A percentile compares a stretch with the other conserved stretches of the same genome.
phyloP scores from a whole-genome alignment of 1,139 yeast species.

The Ogataea hybrid region DNA sequence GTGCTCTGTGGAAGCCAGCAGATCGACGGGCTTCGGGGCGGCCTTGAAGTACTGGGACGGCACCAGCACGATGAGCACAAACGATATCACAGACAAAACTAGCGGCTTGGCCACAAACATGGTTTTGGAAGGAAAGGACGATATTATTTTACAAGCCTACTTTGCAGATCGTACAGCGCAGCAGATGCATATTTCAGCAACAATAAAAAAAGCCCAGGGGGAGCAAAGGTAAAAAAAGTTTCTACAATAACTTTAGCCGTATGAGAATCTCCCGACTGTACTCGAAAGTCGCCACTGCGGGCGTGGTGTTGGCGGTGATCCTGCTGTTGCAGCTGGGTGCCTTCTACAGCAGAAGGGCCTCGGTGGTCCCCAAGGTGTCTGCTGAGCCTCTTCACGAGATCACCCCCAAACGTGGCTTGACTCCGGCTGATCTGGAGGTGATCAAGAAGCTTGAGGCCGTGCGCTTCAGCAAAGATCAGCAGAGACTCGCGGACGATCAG shows the following conservation, averaged over 20 bases:
- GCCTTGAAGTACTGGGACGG: background rate
- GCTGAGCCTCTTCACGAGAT: background rate
- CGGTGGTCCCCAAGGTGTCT: background rate
- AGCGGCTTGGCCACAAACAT: background rate
- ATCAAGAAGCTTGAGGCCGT: conserved; percentile 5
- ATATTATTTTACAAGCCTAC: background rate
- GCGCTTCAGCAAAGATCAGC: conserved; percentile 11
- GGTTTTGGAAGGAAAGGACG: background rate
- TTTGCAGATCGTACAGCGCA: background rate
- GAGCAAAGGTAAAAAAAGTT: background rate
- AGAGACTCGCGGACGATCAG: conserved; percentile 11
- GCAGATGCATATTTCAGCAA: background rate
- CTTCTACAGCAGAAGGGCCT: background rate
- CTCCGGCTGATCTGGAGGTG: conserved; percentile 1
- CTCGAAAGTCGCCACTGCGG: background rate
- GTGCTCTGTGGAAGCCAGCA: background rate
- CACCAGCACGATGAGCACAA: background rate
- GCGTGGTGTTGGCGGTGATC: background rate
- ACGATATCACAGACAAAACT: background rate
- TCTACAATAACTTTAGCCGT: background rate
- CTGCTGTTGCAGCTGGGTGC: background rate
- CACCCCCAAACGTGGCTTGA: conserved; percentile 1
- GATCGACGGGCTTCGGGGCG: background rate
- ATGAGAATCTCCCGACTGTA: background rate
- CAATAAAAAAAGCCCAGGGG: background rate